Conservation (phyloP, 2,329 filamentous ascomycete species). For the Cyphellophora attinorum region DNA sequence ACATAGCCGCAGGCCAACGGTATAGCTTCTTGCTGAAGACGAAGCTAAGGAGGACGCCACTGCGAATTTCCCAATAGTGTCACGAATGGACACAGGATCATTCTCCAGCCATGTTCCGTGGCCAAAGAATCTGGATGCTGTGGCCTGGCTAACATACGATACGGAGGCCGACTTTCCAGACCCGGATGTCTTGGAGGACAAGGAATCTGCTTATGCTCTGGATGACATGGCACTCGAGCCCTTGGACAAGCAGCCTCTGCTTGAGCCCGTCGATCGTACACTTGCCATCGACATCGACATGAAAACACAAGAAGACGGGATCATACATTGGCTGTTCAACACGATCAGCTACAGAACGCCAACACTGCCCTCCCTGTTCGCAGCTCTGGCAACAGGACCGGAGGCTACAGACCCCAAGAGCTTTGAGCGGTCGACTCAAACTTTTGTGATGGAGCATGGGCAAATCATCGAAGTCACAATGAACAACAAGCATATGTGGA, state of each 20-base stretch:
- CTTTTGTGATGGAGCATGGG: constrained; percentile 30
- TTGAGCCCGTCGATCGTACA: constrained; percentile 48
- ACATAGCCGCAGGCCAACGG: constrained; percentile 55
- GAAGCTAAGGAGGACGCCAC: constrained; percentile 45
- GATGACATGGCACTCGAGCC: constrained; percentile 68
- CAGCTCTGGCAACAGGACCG: constrained; percentile 17
- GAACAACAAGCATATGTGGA: constrained; percentile 32
- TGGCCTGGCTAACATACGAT: constrained; percentile 53
- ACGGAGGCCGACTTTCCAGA: constrained; percentile 36
- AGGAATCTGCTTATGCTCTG: no score
- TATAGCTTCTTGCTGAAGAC: constrained; percentile 38
- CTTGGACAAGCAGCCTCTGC: constrained; percentile 52
- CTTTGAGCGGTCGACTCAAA: constrained; percentile 57
- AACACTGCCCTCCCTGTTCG: constrained; percentile 21
- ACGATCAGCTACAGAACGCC: constrained; percentile 20
- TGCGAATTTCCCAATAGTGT: constrained; percentile 55
- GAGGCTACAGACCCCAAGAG: constrained; percentile 46
- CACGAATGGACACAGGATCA: constrained; percentile 11
- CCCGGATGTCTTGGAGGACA: constrained; percentile 6
- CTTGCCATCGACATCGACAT: constrained; percentile 57
- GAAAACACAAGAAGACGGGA: constrained; percentile 57
- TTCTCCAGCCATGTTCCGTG: background rate
- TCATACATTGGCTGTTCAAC: constrained; percentile 42
- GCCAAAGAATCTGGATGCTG: background rate
- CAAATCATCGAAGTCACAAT: constrained; percentile 34